Evolutionary conservation across 2,329 filamentous ascomycete species (phyloP).

Genomic region (Fusarium floridanum): DNA sequence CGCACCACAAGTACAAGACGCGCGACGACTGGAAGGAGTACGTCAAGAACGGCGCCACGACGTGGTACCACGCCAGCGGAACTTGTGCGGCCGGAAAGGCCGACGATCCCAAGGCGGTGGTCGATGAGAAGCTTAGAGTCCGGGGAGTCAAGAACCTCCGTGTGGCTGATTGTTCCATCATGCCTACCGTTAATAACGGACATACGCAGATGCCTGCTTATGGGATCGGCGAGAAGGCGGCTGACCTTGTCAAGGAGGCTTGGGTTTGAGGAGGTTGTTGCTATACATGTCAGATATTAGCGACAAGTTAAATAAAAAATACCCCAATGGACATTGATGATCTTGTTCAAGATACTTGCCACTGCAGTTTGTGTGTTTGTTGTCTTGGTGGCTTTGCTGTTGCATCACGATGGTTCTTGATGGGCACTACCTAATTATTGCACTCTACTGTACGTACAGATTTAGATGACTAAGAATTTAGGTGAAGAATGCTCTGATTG

Average conservation of each 20-base stretch:
- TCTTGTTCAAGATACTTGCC: not conserved
- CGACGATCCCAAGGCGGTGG: conserved; percentile 65
- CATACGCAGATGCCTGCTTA: conserved; percentile 69
- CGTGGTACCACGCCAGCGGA: conserved; percentile 56
- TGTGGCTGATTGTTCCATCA: conserved; percentile 66
- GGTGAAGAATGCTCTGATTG: too few relatives aligned
- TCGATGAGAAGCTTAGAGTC: conserved; percentile 66
- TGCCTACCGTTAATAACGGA: conserved; percentile 63
- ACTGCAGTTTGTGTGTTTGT: not conserved
- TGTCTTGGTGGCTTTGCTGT: not conserved
- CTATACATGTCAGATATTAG: not conserved
- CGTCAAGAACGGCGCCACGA: conserved; percentile 70
- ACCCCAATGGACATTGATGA: not conserved
- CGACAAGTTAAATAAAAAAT: not conserved
- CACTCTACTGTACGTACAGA: not conserved
- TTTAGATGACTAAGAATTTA: too few relatives aligned
- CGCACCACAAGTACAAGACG: conserved; percentile 65
- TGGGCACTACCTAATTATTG: not conserved
- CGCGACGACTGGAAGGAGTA: conserved; percentile 67
- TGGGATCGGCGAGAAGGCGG: conserved; percentile 66
- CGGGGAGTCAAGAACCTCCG: conserved; percentile 65
- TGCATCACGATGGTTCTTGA: not conserved
- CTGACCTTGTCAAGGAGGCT: conserved; percentile 61
- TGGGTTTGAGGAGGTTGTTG: conserved; percentile 27
- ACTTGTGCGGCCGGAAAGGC: conserved; percentile 52